Evolutionary conservation across 2,329 filamentous ascomycete species (phyloP).

Genomic region (Didymellaceae sp.): DNA sequence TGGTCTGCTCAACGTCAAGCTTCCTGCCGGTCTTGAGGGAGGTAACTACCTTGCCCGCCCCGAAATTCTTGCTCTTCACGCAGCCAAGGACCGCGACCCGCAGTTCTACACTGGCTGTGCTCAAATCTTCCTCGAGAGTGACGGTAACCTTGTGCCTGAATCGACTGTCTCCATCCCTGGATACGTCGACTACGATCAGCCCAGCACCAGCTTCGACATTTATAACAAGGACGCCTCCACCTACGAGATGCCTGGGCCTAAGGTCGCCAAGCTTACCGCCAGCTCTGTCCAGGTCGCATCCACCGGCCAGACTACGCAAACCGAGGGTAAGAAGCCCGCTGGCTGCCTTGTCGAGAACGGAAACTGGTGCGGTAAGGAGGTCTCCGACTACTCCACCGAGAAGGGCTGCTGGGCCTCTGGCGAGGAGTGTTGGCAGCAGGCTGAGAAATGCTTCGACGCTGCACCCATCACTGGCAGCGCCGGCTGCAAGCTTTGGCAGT

Average conservation of each 20-base stretch:
- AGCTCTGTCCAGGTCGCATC: slow-evolving; percentile 18
- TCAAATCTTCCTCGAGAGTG: slow-evolving; percentile 68
- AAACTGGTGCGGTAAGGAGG: slow-evolving; percentile 74
- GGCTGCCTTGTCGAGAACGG: slow-evolving; percentile 69
- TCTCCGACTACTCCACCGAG: slow-evolving; percentile 63
- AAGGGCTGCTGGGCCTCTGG: slow-evolving; percentile 63
- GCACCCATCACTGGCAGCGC: slow-evolving; percentile 65
- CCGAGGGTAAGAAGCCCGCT: slow-evolving; percentile 60
- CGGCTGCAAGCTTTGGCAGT: slow-evolving; percentile 68
- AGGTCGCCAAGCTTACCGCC: slow-evolving; percentile 57
- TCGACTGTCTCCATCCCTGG: slow-evolving; percentile 71
- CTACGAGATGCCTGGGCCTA: slow-evolving; percentile 63
- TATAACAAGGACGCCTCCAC: slow-evolving; percentile 57
- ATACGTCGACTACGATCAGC: slow-evolving; percentile 62
- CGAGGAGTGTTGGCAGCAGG: slow-evolving; percentile 62
- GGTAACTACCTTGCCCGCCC: slow-evolving; percentile 76
- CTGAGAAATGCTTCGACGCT: slow-evolving; percentile 63
- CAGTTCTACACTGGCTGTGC: slow-evolving; percentile 78
- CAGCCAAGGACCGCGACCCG: slow-evolving; percentile 61
- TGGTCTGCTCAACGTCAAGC: slow-evolving; percentile 66
- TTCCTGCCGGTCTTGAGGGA: slow-evolving; percentile 66
- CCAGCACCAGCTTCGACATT: slow-evolving; percentile 69
- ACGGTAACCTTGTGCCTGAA: slow-evolving; percentile 55
- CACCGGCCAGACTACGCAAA: slow-evolving; percentile 41
- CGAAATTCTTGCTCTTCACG: slow-evolving; percentile 73